phyloP scores from a whole-genome alignment of 306 rosid genomes.

The Dalbergia oliveri region DNA sequence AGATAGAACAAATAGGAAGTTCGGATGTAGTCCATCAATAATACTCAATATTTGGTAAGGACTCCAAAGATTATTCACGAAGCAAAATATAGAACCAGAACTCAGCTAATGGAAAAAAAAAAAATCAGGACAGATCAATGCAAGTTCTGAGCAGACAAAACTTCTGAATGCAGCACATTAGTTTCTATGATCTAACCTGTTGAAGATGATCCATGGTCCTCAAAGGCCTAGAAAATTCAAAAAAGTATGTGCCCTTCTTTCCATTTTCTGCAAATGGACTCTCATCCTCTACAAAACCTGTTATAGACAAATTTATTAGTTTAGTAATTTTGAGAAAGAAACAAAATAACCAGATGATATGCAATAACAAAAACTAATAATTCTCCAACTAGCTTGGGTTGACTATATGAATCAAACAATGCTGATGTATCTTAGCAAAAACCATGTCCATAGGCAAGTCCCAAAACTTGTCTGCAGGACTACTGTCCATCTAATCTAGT shows the following conservation, averaged over 20 bases:
- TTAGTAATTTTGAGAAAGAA: conserved; percentile 32
- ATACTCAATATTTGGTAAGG: conserved; percentile 28
- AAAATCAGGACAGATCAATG: conserved; percentile 21
- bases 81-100: conserved; percentile 28
- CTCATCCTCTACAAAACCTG: conserved; percentile 86
- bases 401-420: not conserved
- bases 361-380: not conserved
- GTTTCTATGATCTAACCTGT: conserved; percentile 78
- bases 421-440: not conserved
- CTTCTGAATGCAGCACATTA: conserved; percentile 38
- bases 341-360: not conserved
- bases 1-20: conserved; percentile 33
- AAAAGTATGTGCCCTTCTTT: conserved; percentile 78
- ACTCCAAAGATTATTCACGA: conserved; percentile 16
- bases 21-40: conserved; percentile 10
- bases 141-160: conserved; percentile 36
- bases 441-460: not conserved
- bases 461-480: not conserved
- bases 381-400: not conserved
- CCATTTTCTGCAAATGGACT: conserved; percentile 85
- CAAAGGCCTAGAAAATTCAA: conserved; percentile 94
- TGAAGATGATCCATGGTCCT: conserved; percentile 96
- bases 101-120: conserved; percentile 23
- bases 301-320: conserved; percentile 28
- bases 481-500: not conserved